Conservation (phyloP, 2,329 filamentous ascomycete species). For the Epichloe sibirici region DNA sequence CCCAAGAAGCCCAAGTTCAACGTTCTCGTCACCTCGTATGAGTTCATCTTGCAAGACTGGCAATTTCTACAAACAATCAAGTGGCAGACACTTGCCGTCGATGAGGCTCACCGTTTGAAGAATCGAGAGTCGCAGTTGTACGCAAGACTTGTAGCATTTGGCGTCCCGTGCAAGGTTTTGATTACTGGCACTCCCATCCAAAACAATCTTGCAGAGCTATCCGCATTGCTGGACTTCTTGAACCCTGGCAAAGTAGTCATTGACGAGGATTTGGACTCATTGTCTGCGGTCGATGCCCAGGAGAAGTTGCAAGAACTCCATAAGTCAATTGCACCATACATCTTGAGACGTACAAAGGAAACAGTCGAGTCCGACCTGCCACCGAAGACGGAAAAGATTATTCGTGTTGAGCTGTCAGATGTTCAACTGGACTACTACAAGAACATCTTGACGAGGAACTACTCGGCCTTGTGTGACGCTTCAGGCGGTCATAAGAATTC, state of each 20-base stretch:
- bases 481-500: conserved; percentile 88
- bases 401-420: conserved; percentile 92
- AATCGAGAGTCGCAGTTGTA: conserved; percentile 94
- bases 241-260: conserved; percentile 91
- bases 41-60: conserved; percentile 83
- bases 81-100: conserved; percentile 94
- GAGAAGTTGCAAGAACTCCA: conserved; percentile 80
- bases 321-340: conserved; percentile 79
- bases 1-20: conserved; percentile 89
- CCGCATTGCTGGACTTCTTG: conserved; percentile 87
- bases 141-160: conserved; percentile 71
- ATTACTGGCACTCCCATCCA: conserved; percentile 97
- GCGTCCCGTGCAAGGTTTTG: conserved; percentile 74
- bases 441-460: conserved; percentile 94
- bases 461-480: conserved; percentile 83
- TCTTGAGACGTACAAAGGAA: conserved; percentile 90
- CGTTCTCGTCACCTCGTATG: conserved; percentile 93
- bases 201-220: conserved; percentile 87
- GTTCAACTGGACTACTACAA: conserved; percentile 98
- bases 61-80: conserved; percentile 80
- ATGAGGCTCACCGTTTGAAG: conserved; percentile 93
- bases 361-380: conserved; percentile 95
- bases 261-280: conserved; percentile 75
- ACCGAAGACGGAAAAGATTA: conserved; percentile 97
- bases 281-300: conserved; percentile 69